A percentile compares a stretch with the other conserved stretches of the same genome.
These are phyloP conservation scores for Tricladium varicosporioides DNA, from an alignment of 2,329 filamentous ascomycete species.

Conservation along the genomic window DNA sequence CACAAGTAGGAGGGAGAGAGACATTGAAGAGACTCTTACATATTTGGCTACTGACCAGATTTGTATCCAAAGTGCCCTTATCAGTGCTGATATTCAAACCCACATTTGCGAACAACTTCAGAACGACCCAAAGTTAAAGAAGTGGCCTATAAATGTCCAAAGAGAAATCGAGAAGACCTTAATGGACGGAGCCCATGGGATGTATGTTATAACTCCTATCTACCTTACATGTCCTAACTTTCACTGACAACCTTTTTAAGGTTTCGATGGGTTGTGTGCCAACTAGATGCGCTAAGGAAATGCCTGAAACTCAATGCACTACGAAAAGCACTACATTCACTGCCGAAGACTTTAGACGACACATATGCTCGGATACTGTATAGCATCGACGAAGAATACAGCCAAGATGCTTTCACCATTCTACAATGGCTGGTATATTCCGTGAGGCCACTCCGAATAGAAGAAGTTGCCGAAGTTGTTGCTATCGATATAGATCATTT, in stretches of 20 bases:
- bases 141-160: background rate
- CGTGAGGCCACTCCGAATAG: slow-evolving; percentile 25
- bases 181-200: slow-evolving; percentile 28
- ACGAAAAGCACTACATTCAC: slow-evolving; percentile 3
- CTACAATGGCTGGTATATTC: slow-evolving; percentile 31
- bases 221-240: background rate
- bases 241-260: slow-evolving; percentile 10
- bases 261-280: slow-evolving; percentile 30
- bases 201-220: slow-evolving; percentile 23
- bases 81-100: slow-evolving; percentile 28
- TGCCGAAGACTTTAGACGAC: slow-evolving; percentile 21
- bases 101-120: slow-evolving; percentile 27
- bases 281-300: slow-evolving; percentile 29
- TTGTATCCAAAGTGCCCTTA: slow-evolving; percentile 20
- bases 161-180: slow-evolving; percentile 23
- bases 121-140: slow-evolving; percentile 8
- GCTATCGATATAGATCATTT: slow-evolving; percentile 30
- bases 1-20: slow-evolving; percentile 29
- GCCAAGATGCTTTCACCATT: slow-evolving; percentile 23
- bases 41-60: slow-evolving; percentile 18
- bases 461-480: slow-evolving; percentile 31
- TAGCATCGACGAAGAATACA: slow-evolving; percentile 21
- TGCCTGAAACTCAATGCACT: slow-evolving; percentile 17
- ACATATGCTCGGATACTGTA: slow-evolving; percentile 28
- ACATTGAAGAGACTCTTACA: slow-evolving; percentile 18